Conservation (phyloP, 768 basidiomycete genomes). For the Tricholoma bakamatsutake region DNA sequence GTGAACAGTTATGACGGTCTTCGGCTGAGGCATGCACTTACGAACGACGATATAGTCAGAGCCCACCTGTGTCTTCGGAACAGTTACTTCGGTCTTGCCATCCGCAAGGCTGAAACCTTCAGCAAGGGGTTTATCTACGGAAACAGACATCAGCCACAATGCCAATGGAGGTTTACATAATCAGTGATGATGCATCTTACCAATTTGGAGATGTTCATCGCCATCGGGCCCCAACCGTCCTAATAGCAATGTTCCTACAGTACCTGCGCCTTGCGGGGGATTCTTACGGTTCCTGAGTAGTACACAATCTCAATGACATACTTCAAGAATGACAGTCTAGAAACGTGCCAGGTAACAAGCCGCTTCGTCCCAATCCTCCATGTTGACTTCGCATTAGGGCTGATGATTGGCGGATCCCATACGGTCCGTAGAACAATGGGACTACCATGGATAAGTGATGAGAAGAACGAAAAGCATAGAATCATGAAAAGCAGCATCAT, state of each 20-base stretch:
- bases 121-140: constrained; percentile 53
- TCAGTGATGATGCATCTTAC: constrained; percentile 25
- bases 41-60: constrained; percentile 59
- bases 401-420: constrained; percentile 43
- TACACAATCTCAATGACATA: background rate
- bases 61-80: constrained; percentile 44
- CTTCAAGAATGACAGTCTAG: background rate
- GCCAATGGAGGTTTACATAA: background rate
- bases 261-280: no score
- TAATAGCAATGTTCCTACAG: constrained; percentile 48
- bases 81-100: constrained; percentile 43
- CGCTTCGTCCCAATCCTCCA: constrained; percentile 45
- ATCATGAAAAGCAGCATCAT: constrained; percentile 26
- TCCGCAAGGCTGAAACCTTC: constrained; percentile 43
- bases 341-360: constrained; percentile 50
- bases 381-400: constrained; percentile 37
- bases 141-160: background rate
- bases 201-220: constrained; percentile 49
- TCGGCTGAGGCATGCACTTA: constrained; percentile 30
- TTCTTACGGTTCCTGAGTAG: constrained; percentile 37
- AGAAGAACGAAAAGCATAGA: constrained; percentile 25
- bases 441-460: constrained; percentile 18
- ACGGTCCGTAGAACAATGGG: constrained; percentile 39
- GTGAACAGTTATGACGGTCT: background rate
- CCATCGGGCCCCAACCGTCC: constrained; percentile 38